Evolutionary conservation across 768 basidiomycete species (phyloP), one percentile per base, ranked within the genome.

Genomic region (Tricholoma sp.): DNA sequence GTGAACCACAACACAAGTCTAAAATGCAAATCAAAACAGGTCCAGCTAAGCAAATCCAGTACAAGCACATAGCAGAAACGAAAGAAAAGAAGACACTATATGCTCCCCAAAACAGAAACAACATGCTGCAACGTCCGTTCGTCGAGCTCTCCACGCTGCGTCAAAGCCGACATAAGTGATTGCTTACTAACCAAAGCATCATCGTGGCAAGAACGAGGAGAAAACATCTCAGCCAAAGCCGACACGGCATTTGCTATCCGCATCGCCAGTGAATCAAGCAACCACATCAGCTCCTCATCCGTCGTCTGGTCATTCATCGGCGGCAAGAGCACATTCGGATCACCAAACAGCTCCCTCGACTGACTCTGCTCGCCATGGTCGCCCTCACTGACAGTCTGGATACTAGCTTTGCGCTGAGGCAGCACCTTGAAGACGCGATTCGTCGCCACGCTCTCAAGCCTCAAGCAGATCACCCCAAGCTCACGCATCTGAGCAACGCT

Each of bases 391-490:
- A 62, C 41, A 0, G 70, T 68, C 49, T 71, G 70, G 17, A 76
- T 71, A 63, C 79, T 81, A 33, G 71, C 72, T 64, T 81, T 83
- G 52, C 77, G 72, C 53, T 70, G 72, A 10, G 75, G 66, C 13
- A 69, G 61, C 2, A 79, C 66, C 17, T 77, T 76, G 72, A 89
- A 88, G 11, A 86, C 72, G 4, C 86, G 80, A 0, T 72, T 75
- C 4, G 84, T 80, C 2, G 86, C 79, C 28, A 94, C 76, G 3
- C 88, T 82, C 71, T 98, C 94, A 31, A 94, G 75, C 4, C 93
- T 83, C 20, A 95, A 73, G 65, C 89, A 87, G 10, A 95, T 67
- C 59, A 83, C 63, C 0, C 85, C 89, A 47, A 98, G 71, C 57
- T 88, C 82, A 50, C 80, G 80, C 65, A 93, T 84, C 67, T 92